Base-by-base conservation (phyloP, 2,329 filamentous ascomycete genomes). In the Trichoderma pleuroti region DNA sequence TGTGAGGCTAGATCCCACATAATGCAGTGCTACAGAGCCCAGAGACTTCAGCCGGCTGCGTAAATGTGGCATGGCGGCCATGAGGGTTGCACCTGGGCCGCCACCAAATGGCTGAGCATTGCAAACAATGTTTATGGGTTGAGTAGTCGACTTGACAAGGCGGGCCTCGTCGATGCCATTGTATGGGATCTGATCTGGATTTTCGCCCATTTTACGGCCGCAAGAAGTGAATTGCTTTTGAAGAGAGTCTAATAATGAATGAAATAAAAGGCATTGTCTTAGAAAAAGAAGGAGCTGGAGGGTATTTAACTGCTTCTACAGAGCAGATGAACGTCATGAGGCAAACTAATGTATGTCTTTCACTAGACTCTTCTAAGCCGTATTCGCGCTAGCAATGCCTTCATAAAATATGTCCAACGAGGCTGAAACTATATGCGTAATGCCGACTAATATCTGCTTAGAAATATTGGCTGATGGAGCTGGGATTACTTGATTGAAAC, bases 41-140 rank as follows among this genome's bases (percentile, higher is more conserved):
- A 49, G 32, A 9, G 67, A 42, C 8, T 63, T 63, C 3, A 63
- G 9, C 21, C 67, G 67, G 30, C 12, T 39, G 39, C 57, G 57
- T 11, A 69, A 28, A 14, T 30, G 52, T 14, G 67, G 67, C 42
- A 62, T 52, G 10, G 63, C 46, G 1, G 67, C 57, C 26, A 46
- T 56, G 6, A 69, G 67, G 2, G 56, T 69, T 2, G 67, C 57
- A 10, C 30, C 28, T 14, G 67, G 57, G 14, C 67, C 67, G 11
- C 57, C 67, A 1, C 67, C 67, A 32, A 69, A 69, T 1, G 67
- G 57, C n/a, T 69, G 67, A 21, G 67, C 67, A 18, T 69, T 69
- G 32, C 14, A 61, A 32, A 69, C 42, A 9, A 69, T 63, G 7
- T 42, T 69, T 5, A 26, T 28, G 24, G 39, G 21, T 16, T 21